Conservation (phyloP, 768 basidiomycete genomes). For the Lyophyllum shimeji region DNA sequence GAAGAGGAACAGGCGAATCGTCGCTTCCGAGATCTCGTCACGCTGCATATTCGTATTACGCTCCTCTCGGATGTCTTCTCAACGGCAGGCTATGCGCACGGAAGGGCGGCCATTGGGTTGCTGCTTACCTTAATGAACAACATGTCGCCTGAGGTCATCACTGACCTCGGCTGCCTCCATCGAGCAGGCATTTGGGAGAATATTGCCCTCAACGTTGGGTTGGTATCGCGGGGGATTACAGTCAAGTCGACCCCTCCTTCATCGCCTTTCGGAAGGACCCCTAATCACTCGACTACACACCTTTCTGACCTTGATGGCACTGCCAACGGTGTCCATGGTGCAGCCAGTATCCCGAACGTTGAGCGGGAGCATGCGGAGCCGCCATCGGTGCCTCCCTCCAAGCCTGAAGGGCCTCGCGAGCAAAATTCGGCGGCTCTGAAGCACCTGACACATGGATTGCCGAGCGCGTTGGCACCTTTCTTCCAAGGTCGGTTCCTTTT, state of each 20-base stretch:
- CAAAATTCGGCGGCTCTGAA: conserved; percentile 76
- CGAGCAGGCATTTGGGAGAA: conserved; percentile 87
- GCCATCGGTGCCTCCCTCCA: conserved; percentile 19
- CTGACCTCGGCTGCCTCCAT: conserved; percentile 77
- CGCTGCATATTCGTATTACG: conserved; percentile 76
- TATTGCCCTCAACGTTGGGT: conserved; percentile 65
- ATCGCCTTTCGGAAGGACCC: conserved; percentile 48
- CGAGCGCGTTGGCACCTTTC: conserved; percentile 74
- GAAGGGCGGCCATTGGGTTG: conserved; percentile 70
- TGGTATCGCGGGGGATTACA: conserved; percentile 54
- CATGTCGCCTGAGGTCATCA: conserved; percentile 61
- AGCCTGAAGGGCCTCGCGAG: conserved; percentile 47
- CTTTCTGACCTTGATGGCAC: conserved; percentile 37
- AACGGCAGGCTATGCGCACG: conserved; percentile 79
- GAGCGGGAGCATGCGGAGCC: not conserved
- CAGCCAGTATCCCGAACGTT: conserved; percentile 20
- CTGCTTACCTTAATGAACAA: conserved; percentile 73
- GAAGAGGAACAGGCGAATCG: conserved; percentile 52
- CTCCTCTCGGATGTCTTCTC: conserved; percentile 87
- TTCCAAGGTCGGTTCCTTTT: conserved; percentile 66
- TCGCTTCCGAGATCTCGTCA: conserved; percentile 70
- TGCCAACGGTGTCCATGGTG: conserved; percentile 28
- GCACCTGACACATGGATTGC: conserved; percentile 78
- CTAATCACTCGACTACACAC: conserved; percentile 40
- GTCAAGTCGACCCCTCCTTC: conserved; percentile 39